A percentile compares a stretch with the other conserved stretches of the same genome.
Conservation (phyloP, 148 eudicot genomes). For the Gaultheria prostrata region DNA sequence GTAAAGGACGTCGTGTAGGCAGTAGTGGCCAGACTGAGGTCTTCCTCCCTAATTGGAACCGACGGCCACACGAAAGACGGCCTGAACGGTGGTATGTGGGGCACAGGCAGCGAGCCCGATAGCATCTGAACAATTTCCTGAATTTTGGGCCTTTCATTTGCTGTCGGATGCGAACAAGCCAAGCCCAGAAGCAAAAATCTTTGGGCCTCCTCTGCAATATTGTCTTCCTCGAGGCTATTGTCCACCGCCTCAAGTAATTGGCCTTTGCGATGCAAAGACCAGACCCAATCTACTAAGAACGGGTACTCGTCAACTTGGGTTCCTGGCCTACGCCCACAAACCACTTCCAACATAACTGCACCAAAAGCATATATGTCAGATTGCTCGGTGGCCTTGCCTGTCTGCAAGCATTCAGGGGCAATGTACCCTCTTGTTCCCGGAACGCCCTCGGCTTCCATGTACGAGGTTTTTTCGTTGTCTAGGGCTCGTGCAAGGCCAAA, state of each 20-base stretch:
- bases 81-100: slow-evolving; percentile 64
- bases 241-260: slow-evolving; percentile 55
- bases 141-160: slow-evolving; percentile 58
- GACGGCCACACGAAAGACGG: slow-evolving; percentile 79
- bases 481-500: slow-evolving; percentile 86
- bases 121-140: slow-evolving; percentile 53
- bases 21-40: slow-evolving; percentile 20
- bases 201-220: slow-evolving; percentile 49
- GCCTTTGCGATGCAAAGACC: slow-evolving; percentile 71
- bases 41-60: slow-evolving; percentile 33
- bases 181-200: slow-evolving; percentile 58
- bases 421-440: slow-evolving; percentile 82
- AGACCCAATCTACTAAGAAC: slow-evolving; percentile 73
- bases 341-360: slow-evolving; percentile 51
- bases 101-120: slow-evolving; percentile 48
- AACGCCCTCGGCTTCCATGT: slow-evolving; percentile 65
- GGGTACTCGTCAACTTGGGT: slow-evolving; percentile 42
- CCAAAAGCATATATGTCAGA: background rate
- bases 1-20: slow-evolving; percentile 20
- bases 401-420: slow-evolving; percentile 86
- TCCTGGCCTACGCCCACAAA: slow-evolving; percentile 62
- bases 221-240: slow-evolving; percentile 43
- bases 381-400: slow-evolving; percentile 70
- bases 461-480: slow-evolving; percentile 64
- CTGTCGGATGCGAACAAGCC: slow-evolving; percentile 71